Base-by-base conservation (phyloP, 1,284 basidiomycete species). In the Omphalotus olearius region DNA sequence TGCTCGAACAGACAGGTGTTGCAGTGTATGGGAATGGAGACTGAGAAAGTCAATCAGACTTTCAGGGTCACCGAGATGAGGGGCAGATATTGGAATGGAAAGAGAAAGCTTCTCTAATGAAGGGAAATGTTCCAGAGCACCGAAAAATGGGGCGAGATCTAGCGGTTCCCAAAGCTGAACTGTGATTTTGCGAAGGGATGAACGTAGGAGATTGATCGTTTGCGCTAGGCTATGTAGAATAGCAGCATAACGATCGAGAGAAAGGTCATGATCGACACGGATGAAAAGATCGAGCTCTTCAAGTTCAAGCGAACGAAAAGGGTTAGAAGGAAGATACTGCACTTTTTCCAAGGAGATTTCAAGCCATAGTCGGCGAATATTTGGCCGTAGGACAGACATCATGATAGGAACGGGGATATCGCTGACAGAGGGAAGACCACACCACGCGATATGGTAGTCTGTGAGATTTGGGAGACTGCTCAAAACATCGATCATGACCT, bases 211-310 rank as follows among this genome's bases (percentile, higher is more conserved):
- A 41, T 63, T 66, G 40, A 72, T 66, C 9, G 63, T 65, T 35
- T 62, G 65, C 2, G 67, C 69, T 26, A 71, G 62, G 40, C 64
- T 54, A 35, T 57, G 55, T 26, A 60, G 60, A 52, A 68, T 60
- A 37, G 67, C 64, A 18, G 59, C 54, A 38, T 63, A 61, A 37
- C 60, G 58, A n/a, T 53, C 48, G 37, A 55, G 33, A 38, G 58
- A 53, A 33, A 57, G 47, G 10, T 58, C 47, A 54, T 66, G 63
- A 53, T 73, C 72, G 35, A 66, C 62, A 39, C 72, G 71, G 44
- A 75, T 64, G 52, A 68, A 63, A 18, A 75, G 64, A 30, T 70
- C 66, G 18, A 75, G 66, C 52, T 74, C 70, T 52, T 74, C 66
- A 11, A 74, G 60, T 10, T 62, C 62, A 42, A 58, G 60, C 14